Percentiles rank a stretch among this genome's conserved stretches.
These are phyloP conservation scores for Elongisporangium anandrum DNA, from an alignment of 352 stramenopile species.

Conservation along the genomic window DNA sequence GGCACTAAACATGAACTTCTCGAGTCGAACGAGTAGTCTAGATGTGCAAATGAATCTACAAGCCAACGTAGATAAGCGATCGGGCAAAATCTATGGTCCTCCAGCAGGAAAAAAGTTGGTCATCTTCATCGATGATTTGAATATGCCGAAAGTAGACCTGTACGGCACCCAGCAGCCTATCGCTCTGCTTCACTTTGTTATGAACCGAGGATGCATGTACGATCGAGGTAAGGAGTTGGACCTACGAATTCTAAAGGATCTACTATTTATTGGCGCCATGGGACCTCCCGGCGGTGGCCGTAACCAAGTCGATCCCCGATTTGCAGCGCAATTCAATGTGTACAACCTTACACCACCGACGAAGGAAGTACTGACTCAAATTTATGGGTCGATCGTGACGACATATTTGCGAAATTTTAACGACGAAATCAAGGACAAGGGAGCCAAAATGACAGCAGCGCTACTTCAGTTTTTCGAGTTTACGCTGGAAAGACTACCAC, in stretches of 20 bases:
- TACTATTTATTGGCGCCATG: conserved; percentile 94
- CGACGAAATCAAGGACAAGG: conserved; percentile 78
- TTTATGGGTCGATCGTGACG: conserved; percentile 92
- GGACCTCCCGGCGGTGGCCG: conserved; percentile 91
- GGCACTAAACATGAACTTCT: conserved; percentile 91
- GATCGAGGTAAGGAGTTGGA: conserved; percentile 94
- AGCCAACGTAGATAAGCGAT: conserved; percentile 94
- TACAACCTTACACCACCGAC: conserved; percentile 94
- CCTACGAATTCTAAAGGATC: conserved; percentile 90
- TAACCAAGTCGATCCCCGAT: conserved; percentile 93
- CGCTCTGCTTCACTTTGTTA: conserved; percentile 92
- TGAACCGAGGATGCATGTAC: conserved; percentile 90
- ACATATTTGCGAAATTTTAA: conserved; percentile 88
- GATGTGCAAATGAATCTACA: conserved; percentile 95
- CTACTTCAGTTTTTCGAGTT: conserved; percentile 90
- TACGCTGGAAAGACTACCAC: conserved; percentile 88
- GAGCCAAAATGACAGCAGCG: conserved; percentile 77
- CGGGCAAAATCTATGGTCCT: conserved; percentile 93
- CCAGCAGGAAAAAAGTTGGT: conserved; percentile 92
- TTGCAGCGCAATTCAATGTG: conserved; percentile 94
- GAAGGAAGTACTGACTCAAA: conserved; percentile 87
- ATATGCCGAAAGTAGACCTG: conserved; percentile 95
- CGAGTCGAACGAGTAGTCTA: conserved; percentile 88
- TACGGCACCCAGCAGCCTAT: conserved; percentile 97
- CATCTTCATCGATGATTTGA: conserved; percentile 96